These are phyloP conservation scores for Uncinocarpus reesii DNA, from an alignment of 2,329 filamentous ascomycete genomes.

Conservation along the genomic window DNA sequence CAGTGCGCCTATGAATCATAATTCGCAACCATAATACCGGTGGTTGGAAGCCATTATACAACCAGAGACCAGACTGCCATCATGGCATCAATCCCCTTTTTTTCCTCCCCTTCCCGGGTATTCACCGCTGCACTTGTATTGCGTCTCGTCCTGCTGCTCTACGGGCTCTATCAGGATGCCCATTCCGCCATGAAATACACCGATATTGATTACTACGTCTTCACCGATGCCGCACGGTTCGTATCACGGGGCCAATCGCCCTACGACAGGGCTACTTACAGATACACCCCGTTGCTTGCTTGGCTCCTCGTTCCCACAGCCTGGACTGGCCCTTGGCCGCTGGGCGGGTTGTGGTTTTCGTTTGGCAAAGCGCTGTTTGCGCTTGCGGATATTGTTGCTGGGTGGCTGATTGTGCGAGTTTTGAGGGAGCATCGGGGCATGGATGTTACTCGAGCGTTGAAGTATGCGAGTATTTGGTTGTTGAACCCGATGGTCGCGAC, in stretches of 20 bases:
- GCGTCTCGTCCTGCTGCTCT: conserved; percentile 64
- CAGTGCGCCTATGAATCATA: too few relatives aligned
- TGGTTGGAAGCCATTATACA: too few relatives aligned
- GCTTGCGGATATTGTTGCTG: conserved; percentile 68
- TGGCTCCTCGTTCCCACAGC: conserved; percentile 81
- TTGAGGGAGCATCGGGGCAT: conserved; percentile 42
- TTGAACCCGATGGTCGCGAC: conserved; percentile 97
- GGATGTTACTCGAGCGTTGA: conserved; percentile 49
- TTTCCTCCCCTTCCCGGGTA: conserved; percentile 27
- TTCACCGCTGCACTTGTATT: conserved; percentile 45
- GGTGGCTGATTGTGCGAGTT: conserved; percentile 60
- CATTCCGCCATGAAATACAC: conserved; percentile 93
- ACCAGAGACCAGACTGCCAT: neutral
- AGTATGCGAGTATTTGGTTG: conserved; percentile 79
- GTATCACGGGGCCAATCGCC: conserved; percentile 59
- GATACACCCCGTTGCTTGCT: conserved; percentile 87
- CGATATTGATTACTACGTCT: conserved; percentile 97
- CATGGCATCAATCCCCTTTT: conserved; percentile 18
- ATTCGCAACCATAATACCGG: too few relatives aligned
- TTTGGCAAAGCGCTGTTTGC: conserved; percentile 86
- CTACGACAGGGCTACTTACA: conserved; percentile 85
- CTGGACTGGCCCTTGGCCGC: conserved; percentile 33
- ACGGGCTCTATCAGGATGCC: conserved; percentile 86
- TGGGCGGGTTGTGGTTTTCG: conserved; percentile 52
- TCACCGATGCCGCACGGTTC: conserved; percentile 85